Evolutionary conservation across 176 grass and related monocot species (phyloP).

Genomic region (Eragrostis nindensis): DNA sequence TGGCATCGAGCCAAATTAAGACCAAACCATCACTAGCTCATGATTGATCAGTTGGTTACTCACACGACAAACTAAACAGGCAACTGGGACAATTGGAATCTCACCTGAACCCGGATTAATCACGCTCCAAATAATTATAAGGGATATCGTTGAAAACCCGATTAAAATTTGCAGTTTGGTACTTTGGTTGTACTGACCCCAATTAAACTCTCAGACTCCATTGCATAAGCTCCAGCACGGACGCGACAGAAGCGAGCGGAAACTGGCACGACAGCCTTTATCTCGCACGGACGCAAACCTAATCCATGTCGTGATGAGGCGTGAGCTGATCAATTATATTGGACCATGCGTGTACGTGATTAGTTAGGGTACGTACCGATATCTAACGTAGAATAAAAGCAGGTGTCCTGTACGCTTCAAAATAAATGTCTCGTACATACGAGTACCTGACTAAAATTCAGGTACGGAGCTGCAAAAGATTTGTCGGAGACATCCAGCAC

Average conservation of each 20-base stretch:
- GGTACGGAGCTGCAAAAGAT: no score
- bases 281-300: neutral
- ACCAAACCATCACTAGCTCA: neutral
- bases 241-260: no score
- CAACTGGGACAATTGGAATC: neutral
- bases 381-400: neutral
- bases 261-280: neutral
- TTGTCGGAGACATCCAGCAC: no score
- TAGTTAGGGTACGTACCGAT: neutral
- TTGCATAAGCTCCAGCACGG: neutral
- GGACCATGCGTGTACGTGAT: constrained; percentile 8
- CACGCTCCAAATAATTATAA: neutral
- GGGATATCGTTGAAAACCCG: neutral
- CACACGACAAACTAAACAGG: neutral
- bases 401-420: no score
- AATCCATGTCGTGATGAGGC: neutral
- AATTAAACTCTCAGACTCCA: neutral
- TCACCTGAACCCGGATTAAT: neutral
- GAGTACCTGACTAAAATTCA: no score
- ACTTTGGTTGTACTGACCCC: neutral
- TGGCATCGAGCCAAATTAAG: neutral
- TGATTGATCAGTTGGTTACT: neutral
- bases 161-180: neutral
- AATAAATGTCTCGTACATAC: no score
- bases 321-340: neutral